Evolutionary conservation across 1,139 yeast species (phyloP).

Genomic region (Magnusiomyces ingens): DNA sequence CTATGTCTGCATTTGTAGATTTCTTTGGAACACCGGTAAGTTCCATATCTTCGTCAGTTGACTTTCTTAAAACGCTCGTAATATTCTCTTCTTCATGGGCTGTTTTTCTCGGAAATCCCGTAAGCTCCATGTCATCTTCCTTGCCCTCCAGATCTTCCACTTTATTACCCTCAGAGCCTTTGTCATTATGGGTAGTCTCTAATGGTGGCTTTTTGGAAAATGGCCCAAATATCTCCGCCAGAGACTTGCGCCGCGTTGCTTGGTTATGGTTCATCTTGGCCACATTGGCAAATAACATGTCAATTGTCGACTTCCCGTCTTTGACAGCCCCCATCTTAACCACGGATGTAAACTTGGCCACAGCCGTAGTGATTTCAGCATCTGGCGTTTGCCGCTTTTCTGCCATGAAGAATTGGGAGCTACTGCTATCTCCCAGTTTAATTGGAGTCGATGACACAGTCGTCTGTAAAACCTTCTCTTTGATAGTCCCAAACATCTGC

Average conservation of each 20-base stretch:
- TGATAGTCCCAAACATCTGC: constrained; percentile 15
- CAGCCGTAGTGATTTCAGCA: background rate
- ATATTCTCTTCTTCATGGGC: background rate
- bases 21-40: background rate
- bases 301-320: too few species aligned
- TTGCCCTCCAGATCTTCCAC: background rate
- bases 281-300: too few species aligned
- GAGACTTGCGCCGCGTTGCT: too few species aligned
- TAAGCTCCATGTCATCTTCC: constrained; percentile 6
- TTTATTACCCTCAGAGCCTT: background rate
- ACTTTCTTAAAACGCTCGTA: background rate
- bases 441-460: background rate
- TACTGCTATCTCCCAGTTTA: background rate
- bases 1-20: constrained; percentile 4
- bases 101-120: background rate
- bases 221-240: too few species aligned
- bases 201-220: too few species aligned
- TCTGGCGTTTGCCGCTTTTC: background rate
- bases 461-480: constrained; percentile 5
- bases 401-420: background rate
- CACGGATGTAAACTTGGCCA: background rate
- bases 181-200: background rate
- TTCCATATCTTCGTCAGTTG: constrained; percentile 3
- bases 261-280: too few species aligned
- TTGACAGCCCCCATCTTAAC: too few species aligned